These are phyloP conservation scores for Boeremia lycopersici DNA, from an alignment of 2,329 filamentous ascomycete genomes.

Conservation along the genomic window DNA sequence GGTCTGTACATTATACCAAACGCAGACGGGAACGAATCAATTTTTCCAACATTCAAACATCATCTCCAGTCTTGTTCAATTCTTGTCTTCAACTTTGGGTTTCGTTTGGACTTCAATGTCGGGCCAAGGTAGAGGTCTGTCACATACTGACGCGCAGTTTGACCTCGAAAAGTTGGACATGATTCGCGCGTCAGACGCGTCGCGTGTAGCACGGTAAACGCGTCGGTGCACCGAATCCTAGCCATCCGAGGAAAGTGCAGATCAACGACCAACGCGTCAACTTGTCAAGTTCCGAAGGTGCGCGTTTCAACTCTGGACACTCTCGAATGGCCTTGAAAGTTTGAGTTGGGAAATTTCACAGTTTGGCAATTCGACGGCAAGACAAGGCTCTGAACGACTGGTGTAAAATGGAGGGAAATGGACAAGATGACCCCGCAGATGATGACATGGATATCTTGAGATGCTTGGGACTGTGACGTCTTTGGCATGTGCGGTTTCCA, in stretches of 20 bases:
- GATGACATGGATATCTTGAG: neutral
- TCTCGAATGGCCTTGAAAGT: too few relatives aligned
- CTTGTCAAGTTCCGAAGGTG: neutral
- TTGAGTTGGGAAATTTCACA: neutral
- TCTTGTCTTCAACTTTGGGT: neutral
- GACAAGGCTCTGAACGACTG: neutral
- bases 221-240: neutral
- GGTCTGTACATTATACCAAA: slow-evolving; percentile 52
- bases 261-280: neutral
- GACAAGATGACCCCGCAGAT: neutral
- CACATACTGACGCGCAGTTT: neutral
- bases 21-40: slow-evolving; percentile 49
- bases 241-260: neutral
- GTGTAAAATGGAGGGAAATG: neutral
- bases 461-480: neutral
- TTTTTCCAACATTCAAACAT: slow-evolving; percentile 46
- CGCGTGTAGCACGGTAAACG: neutral
- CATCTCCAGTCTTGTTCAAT: neutral
- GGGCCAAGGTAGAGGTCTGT: neutral
- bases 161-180: neutral
- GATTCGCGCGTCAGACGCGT: neutral
- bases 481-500: neutral
- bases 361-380: too few relatives aligned
- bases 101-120: neutral
- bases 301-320: neutral